Base-by-base conservation (phyloP, 1,139 yeast genomes). In the Hansenula sp. region DNA sequence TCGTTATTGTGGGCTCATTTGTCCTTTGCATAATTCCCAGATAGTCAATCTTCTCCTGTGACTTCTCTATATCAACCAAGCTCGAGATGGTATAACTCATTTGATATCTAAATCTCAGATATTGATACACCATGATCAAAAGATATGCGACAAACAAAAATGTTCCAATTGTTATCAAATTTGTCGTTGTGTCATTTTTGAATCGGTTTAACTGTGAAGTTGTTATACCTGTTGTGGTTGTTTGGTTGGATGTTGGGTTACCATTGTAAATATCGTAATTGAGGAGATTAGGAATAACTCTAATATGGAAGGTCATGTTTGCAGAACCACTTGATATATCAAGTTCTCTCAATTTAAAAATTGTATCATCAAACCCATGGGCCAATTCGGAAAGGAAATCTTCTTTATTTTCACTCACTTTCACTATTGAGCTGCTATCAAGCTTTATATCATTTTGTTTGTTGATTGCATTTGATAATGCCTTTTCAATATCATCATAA, bases 21-120 rank as follows among this genome's bases (percentile, higher is more conserved):
- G 32, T 27, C 6, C 16, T 41, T 29, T 41, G 42, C 11, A 43
- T 7, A 5, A 41, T 11, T 6, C 38, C 33, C 25, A 46, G 29
- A 31, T 38, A 43, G 36, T 40, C 42, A n/a, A 24, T 8, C 4
- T 24, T 15, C 12, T 13, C 11, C 5, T 24, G 25, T 18, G 18
- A 11, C n/a, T 41, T 43, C 15, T 41, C 38, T 3, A 38, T 11
- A 8, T 46, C 46, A 17, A 46, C 33, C 27, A 46, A 21, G 8
- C 19, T 32, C 6, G 34, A 11, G 3, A 35, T 11, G 4, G 28
- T 41, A 7, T 38, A 10, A n/a, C 33, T 19, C 12, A 39, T 27
- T 19, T 46, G 42, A 30, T 41, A 46, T 36, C 44, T 42, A 28
- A 46, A 46, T n/a, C 33, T 46, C 30, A 41, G 37, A 34, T 45